Conservation (phyloP, 495 filamentous ascomycete species). For the Hypoxylon rickii region DNA sequence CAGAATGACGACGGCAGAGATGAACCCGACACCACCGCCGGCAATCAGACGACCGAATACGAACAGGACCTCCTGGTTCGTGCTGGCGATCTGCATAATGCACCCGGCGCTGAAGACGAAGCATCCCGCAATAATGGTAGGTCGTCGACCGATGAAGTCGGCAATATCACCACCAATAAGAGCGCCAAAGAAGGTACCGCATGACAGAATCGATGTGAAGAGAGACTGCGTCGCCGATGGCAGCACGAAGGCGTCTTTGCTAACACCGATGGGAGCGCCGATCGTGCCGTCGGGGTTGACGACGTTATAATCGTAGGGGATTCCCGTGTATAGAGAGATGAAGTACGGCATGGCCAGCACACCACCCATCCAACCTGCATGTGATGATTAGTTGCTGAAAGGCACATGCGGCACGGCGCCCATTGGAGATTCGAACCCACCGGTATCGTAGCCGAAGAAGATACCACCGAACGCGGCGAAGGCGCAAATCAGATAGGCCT, state of each 20-base stretch:
- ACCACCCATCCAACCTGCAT: constrained; percentile 61
- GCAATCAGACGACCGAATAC: constrained; percentile 67
- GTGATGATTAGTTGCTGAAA: constrained; percentile 62
- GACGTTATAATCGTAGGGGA: constrained; percentile 54
- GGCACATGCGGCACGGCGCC: not conserved
- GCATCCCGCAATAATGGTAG: constrained; percentile 64
- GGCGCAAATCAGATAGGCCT: constrained; percentile 64
- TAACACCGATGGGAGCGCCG: constrained; percentile 43
- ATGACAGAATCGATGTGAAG: constrained; percentile 68
- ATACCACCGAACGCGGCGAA: constrained; percentile 66
- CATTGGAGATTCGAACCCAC: constrained; percentile 44
- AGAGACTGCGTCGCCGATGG: constrained; percentile 58
- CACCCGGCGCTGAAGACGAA: constrained; percentile 61
- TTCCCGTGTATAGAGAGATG: constrained; percentile 52
- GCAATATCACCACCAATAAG: constrained; percentile 64
- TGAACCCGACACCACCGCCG: constrained; percentile 65
- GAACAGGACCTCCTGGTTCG: constrained; percentile 65
- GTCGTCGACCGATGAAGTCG: constrained; percentile 65
- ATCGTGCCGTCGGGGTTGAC: constrained; percentile 17
- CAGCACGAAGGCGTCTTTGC: constrained; percentile 46
- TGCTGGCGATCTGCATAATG: constrained; percentile 61
- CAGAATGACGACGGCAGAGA: constrained; percentile 62
- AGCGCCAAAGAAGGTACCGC: constrained; percentile 70
- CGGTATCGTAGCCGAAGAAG: constrained; percentile 62
- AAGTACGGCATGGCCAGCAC: constrained; percentile 56